These are phyloP conservation scores for Leucocoprinus sp. DNA, from an alignment of 768 basidiomycete species.

Conservation along the genomic window DNA sequence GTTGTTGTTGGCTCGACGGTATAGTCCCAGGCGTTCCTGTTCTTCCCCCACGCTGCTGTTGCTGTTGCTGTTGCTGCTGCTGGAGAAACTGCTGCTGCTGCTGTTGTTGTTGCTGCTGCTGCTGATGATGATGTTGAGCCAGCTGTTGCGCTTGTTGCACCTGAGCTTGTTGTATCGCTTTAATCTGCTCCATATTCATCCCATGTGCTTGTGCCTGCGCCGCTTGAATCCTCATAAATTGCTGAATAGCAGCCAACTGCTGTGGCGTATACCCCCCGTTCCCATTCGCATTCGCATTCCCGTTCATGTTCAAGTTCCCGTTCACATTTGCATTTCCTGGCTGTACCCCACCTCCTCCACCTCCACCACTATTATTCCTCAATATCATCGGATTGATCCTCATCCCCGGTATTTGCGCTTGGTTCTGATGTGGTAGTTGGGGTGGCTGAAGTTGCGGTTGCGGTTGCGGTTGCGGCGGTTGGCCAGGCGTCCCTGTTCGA, in stretches of 20 bases:
- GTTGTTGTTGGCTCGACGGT: constrained; percentile 1
- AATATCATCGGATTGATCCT: no score
- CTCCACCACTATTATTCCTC: no score
- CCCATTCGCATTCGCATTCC: no score
- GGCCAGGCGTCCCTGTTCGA: no score
- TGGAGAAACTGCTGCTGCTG: constrained; percentile 5
- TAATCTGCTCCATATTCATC: neutral
- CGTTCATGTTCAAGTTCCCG: no score
- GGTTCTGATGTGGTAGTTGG: neutral
- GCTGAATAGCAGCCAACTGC: constrained; percentile 1
- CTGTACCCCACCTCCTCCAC: no score
- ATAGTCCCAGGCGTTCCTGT: neutral
- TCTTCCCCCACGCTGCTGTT: neutral
- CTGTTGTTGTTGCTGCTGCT: constrained; percentile 13
- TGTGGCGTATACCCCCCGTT: neutral
- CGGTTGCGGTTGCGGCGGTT: constrained; percentile 14
- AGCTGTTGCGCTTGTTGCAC: constrained; percentile 13
- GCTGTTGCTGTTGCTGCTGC: neutral
- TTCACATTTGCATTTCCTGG: no score
- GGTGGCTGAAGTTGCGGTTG: constrained; percentile 13
- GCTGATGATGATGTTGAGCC: constrained; percentile 12
- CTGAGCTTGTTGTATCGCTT: constrained; percentile 10
- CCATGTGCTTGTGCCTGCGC: constrained; percentile 5
- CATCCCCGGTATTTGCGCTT: no score
- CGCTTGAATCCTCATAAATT: neutral